phyloP scores from a whole-genome alignment of 2,329 filamentous ascomycete genomes.

The Aspergillus quadrilineatus region DNA sequence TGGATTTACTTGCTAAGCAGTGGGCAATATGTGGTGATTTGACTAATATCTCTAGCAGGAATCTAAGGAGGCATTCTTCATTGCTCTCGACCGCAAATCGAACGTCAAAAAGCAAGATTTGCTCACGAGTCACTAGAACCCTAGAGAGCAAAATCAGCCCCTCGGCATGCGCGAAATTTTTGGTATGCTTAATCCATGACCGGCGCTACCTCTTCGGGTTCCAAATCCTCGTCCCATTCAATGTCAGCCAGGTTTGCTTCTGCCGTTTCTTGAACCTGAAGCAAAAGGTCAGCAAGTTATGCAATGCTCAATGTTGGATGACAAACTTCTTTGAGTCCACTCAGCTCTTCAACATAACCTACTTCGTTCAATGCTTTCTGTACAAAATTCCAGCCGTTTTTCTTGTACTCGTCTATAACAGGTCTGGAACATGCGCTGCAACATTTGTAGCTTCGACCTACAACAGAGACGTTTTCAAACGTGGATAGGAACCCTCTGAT shows the following conservation, averaged over 20 bases:
- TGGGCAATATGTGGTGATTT: neutral
- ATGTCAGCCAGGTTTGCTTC: conserved; percentile 46
- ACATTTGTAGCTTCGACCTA: conserved; percentile 58
- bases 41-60: conserved; percentile 53
- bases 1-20: neutral
- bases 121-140: conserved; percentile 27
- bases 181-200: conserved; percentile 12
- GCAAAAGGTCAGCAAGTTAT: conserved; percentile 21
- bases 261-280: conserved; percentile 46
- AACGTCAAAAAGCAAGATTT: conserved; percentile 46
- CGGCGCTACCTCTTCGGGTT: conserved; percentile 37
- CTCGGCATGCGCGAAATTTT: neutral
- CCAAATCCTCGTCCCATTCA: conserved; percentile 46
- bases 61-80: conserved; percentile 83
- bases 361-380: conserved; percentile 59
- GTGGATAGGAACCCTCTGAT: conserved; percentile 62
- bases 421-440: conserved; percentile 63
- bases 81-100: conserved; percentile 68
- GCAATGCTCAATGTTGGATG: conserved; percentile 24
- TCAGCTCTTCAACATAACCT: conserved; percentile 64
- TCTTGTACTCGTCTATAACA: conserved; percentile 53
- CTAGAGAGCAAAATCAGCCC: neutral
- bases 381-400: conserved; percentile 61
- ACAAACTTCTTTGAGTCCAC: conserved; percentile 57
- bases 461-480: conserved; percentile 59